Conservation (phyloP, 768 basidiomycete genomes). For the Leccinum pellstonianum region DNA sequence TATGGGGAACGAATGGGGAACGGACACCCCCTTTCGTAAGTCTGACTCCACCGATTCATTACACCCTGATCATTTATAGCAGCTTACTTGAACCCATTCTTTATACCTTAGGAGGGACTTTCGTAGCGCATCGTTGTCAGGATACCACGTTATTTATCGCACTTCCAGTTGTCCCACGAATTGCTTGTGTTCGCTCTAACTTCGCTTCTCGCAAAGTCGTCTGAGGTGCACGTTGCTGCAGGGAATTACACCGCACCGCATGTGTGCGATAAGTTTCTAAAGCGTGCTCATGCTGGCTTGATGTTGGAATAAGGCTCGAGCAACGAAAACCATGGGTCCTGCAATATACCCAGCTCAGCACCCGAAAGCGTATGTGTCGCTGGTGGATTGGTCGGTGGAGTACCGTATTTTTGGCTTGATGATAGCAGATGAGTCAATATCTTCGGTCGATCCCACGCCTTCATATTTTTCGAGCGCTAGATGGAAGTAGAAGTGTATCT, state of each 20-base stretch:
- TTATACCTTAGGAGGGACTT: slow-evolving; percentile 13
- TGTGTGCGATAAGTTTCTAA: slow-evolving; percentile 56
- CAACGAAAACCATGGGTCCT: slow-evolving; percentile 5
- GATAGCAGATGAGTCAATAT: not conserved
- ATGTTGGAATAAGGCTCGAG: slow-evolving; percentile 44
- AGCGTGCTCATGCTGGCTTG: slow-evolving; percentile 38
- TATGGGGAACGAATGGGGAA: slow-evolving; percentile 66
- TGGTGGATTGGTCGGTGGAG: slow-evolving; percentile 63
- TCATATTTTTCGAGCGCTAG: not conserved
- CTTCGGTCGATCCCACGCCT: slow-evolving; percentile 5
- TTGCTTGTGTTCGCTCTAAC: slow-evolving; percentile 51
- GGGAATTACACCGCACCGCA: slow-evolving; percentile 58
- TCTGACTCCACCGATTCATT: slow-evolving; percentile 6
- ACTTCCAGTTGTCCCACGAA: slow-evolving; percentile 62
- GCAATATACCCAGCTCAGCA: slow-evolving; percentile 39
- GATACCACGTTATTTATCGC: slow-evolving; percentile 61
- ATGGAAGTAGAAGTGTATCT: slow-evolving; percentile 1
- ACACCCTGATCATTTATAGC: not conserved
- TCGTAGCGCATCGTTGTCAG: slow-evolving; percentile 18
- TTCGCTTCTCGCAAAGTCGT: slow-evolving; percentile 44
- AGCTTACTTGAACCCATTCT: not conserved
- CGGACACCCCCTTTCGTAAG: slow-evolving; percentile 51
- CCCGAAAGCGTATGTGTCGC: slow-evolving; percentile 57
- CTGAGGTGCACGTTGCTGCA: slow-evolving; percentile 53
- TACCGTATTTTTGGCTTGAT: not conserved